Evolutionary conservation across 495 filamentous ascomycete genomes (phyloP), one percentile per base, ranked within the genome.

Genomic region (Penicillium flavigenum): DNA sequence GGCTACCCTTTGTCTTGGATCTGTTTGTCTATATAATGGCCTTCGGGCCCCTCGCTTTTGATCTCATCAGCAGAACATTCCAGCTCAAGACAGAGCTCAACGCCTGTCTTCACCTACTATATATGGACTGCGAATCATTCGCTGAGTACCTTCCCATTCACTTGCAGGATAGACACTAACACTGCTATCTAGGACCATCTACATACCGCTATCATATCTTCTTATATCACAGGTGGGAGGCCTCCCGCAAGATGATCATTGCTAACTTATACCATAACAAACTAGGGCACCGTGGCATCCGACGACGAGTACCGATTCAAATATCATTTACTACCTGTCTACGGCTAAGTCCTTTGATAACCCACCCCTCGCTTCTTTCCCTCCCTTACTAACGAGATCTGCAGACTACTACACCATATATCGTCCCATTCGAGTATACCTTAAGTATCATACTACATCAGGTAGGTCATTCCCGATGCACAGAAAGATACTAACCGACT

Each of bases 11-110:
- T 56, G 46, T 45, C n/a, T n/a, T 52, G 19, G 14, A 32, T 7
- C 5, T 11, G 7, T 29, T 47, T 39, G 48, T 47, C 32, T 53
- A 61, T 61, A 58, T 61, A 61, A 58, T 49, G 42, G 16, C 4
- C 1, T 11, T 22, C 14, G 7, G n/a, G 26, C 14, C 44, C 38
- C 16, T 26, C 31, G n/a, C 24, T 53, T 16, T 44, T 20, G 24
- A 5, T 8, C 22, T 4, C 38, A 22, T 53, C 51, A 31, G 8
- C 51, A 43, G 38, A 11, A 16, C 16, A 16, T 14, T 44, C 24
- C 24, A 52, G 26, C 1, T 8, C 36, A 27, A 44, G n/a, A 32
- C 24, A 53, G 38, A 51, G 3, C 31, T 29, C 10, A 44, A 50
- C 47, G 17, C 19, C 17, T 38, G 19, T 50, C 32, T 34, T 44